These are phyloP conservation scores for Xanthoconium purpureum DNA, from an alignment of 768 basidiomycete genomes.

Conservation along the genomic window DNA sequence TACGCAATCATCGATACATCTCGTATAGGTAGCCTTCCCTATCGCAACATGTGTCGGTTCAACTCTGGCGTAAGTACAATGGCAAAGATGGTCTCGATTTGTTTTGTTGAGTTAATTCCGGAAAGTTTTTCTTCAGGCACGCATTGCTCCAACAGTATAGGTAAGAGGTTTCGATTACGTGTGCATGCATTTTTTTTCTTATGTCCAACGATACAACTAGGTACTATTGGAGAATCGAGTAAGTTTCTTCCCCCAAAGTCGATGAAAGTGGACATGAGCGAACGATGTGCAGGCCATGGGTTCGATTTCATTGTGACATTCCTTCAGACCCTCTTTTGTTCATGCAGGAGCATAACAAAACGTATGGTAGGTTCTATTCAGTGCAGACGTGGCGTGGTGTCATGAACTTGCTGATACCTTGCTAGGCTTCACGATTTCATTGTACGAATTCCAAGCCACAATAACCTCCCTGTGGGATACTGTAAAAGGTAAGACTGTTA, in stretches of 20 bases:
- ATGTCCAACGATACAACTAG: conserved; percentile 1
- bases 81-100: neutral
- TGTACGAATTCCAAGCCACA: conserved; percentile 61
- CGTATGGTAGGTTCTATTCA: conserved; percentile 40
- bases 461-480: conserved; percentile 62
- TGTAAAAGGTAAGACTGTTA: conserved; percentile 44
- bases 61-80: conserved; percentile 56
- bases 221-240: conserved; percentile 33
- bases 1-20: neutral
- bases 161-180: conserved; percentile 8
- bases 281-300: conserved; percentile 39
- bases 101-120: neutral
- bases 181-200: neutral
- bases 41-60: conserved; percentile 77
- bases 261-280: conserved; percentile 30
- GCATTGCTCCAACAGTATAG: conserved; percentile 29
- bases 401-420: neutral
- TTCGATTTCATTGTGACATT: conserved; percentile 55
- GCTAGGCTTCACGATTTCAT: conserved; percentile 58
- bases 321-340: conserved; percentile 49
- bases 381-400: neutral
- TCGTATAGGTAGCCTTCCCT: conserved; percentile 27
- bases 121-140: conserved; percentile 50
- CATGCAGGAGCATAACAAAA: conserved; percentile 53
- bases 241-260: conserved; percentile 27